Base-by-base conservation (phyloP, 352 stramenopile species). In the Bremia lactucae region DNA sequence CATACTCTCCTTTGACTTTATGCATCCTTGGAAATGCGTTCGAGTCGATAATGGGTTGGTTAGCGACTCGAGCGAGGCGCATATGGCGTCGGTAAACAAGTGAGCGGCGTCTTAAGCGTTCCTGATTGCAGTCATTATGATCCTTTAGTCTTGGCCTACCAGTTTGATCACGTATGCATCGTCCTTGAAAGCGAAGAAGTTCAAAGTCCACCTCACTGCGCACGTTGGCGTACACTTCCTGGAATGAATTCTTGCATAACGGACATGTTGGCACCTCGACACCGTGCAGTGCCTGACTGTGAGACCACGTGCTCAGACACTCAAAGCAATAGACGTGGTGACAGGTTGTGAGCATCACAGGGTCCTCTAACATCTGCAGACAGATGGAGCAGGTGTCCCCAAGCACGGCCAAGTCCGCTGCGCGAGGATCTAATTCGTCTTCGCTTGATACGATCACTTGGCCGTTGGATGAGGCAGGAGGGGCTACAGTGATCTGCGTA, bases 301-400 rank as follows among this genome's bases (percentile, higher is more conserved):
- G 51, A 36, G 64, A 63, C 76, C 76, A 88, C 8, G 59, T 72
- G 31, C 60, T 69, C 10, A 88, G 36, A 46, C 76, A 88, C 45
- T 68, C 66, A 49, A 67, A 66, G 49, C 76, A 88, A 55, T 81
- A 88, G 6, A 84, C 73, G 49, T 88, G 76, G 33, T 73, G 77
- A 50, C 76, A 88, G 11, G 31, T 25, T 4, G 54, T 61, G 5
- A 85, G 42, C 67, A 88, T 84, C 38, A 74, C 71, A 0, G 76
- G 36, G 41, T 75, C 64, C n/a, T 49, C 51, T 0, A 86, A 56
- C 0, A 42, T 59, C 43, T 86, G 66, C 10, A 88, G 57, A 21
- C 76, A 88, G 36, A 88, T 88, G 1, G 76, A 46, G 28, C 76
- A 88, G 11, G 63, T 59, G 43, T 86, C 75, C n/a, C 71, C 70